Percentiles rank a stretch among this genome's conserved stretches.
Evolutionary conservation across 179 eudicot genomes (phyloP).

Genomic region (Camellia oleifera): DNA sequence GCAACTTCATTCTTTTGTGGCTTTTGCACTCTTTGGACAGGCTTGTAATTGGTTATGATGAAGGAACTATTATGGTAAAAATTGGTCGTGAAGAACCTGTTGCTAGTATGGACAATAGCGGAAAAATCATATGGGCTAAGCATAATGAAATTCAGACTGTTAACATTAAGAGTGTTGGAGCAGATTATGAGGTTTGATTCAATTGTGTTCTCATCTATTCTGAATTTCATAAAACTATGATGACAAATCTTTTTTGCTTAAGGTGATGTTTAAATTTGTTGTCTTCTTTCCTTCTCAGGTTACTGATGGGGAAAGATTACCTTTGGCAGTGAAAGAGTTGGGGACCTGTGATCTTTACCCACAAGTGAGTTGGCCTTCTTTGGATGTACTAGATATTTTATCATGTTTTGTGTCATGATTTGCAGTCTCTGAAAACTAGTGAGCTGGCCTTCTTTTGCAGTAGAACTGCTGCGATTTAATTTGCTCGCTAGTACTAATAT

Average conservation of each 20-base stretch:
- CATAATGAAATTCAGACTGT: slow-evolving; percentile 94
- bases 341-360: slow-evolving; percentile 98
- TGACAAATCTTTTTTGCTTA: background rate
- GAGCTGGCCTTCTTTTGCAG: no score
- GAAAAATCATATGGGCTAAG: slow-evolving; percentile 95
- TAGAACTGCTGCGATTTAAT: no score
- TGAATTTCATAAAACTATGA: background rate
- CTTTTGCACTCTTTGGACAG: slow-evolving; percentile 30
- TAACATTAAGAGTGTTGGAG: slow-evolving; percentile 90
- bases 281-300: slow-evolving; percentile 43
- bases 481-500: no score
- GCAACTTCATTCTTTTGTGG: background rate
- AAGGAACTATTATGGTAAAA: slow-evolving; percentile 94
- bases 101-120: slow-evolving; percentile 93
- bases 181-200: slow-evolving; percentile 72
- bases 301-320: slow-evolving; percentile 92
- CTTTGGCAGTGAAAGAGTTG: slow-evolving; percentile 85
- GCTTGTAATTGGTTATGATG: slow-evolving; percentile 91
- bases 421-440: no score
- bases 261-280: background rate
- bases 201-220: background rate
- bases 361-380: slow-evolving; percentile 51
- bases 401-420: background rate
- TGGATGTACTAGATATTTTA: background rate
- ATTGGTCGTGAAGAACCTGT: slow-evolving; percentile 87